phyloP scores from a whole-genome alignment of 2,329 filamentous ascomycete species.

The Scleromitrula shiraiana region DNA sequence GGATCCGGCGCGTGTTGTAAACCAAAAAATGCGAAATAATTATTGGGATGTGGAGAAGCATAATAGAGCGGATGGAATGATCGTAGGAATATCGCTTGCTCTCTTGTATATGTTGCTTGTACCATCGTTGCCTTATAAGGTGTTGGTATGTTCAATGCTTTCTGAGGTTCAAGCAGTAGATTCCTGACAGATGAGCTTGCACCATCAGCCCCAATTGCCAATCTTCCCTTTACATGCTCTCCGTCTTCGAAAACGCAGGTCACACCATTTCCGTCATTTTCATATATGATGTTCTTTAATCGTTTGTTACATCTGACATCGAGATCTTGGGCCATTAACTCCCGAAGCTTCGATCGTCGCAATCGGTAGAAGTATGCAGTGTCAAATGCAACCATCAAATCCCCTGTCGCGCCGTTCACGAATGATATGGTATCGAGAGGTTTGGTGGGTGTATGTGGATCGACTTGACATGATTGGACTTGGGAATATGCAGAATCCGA shows the following conservation, averaged over 20 bases:
- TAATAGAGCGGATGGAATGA: slow-evolving; percentile 38
- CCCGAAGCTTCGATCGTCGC: slow-evolving; percentile 32
- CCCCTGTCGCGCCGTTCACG: slow-evolving; percentile 30
- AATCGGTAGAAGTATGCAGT: slow-evolving; percentile 30
- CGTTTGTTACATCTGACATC: slow-evolving; percentile 34
- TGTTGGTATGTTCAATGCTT: slow-evolving; percentile 31
- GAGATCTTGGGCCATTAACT: slow-evolving; percentile 29
- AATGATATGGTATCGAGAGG: slow-evolving; percentile 28
- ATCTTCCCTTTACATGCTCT: slow-evolving; percentile 21
- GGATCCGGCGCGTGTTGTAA: slow-evolving; percentile 34
- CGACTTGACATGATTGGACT: slow-evolving; percentile 27
- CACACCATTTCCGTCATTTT: slow-evolving; percentile 22
- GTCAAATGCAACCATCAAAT: slow-evolving; percentile 17
- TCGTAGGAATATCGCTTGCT: slow-evolving; percentile 37
- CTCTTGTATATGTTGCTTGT: slow-evolving; percentile 34
- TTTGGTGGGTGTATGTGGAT: slow-evolving; percentile 25
- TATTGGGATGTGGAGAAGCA: slow-evolving; percentile 35
- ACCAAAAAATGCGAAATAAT: slow-evolving; percentile 39
- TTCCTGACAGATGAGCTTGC: slow-evolving; percentile 26
- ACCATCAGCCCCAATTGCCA: slow-evolving; percentile 32
- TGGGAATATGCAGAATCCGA: slow-evolving; percentile 23
- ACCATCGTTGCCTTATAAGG: slow-evolving; percentile 39
- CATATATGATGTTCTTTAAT: slow-evolving; percentile 29
- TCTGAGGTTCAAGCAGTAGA: slow-evolving; percentile 27
- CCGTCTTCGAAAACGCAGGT: slow-evolving; percentile 31